Evolutionary conservation across 768 basidiomycete species (phyloP).

Genomic region (Cystoderma amianthinum): DNA sequence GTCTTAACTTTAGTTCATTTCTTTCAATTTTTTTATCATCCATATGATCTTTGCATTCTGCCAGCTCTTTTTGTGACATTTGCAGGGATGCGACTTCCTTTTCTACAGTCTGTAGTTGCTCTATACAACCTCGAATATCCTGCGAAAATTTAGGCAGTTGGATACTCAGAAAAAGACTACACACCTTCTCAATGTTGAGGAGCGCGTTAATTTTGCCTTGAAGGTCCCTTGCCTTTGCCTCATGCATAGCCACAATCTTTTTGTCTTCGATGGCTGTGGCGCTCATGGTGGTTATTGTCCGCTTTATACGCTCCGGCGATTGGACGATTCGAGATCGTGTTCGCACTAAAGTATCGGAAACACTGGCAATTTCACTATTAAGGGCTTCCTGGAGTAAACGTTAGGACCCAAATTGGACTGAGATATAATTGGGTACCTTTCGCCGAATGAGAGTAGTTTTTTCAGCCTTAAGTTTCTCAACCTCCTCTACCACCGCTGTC

Average conservation of each 20-base stretch:
- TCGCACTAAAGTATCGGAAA: constrained; percentile 55
- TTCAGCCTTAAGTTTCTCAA: constrained; percentile 68
- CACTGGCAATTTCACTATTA: constrained; percentile 49
- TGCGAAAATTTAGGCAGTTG: too few species aligned
- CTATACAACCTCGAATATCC: constrained; percentile 68
- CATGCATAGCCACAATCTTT: constrained; percentile 51
- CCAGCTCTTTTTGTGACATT: constrained; percentile 57
- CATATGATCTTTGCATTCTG: constrained; percentile 59
- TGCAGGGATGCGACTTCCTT: constrained; percentile 62
- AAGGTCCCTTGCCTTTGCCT: constrained; percentile 72
- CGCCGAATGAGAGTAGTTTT: constrained; percentile 56
- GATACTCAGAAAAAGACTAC: too few species aligned
- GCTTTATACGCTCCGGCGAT: constrained; percentile 85
- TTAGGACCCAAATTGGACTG: background rate
- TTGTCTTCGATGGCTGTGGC: constrained; percentile 65
- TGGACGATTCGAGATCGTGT: constrained; percentile 78
- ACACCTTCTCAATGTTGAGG: constrained; percentile 69
- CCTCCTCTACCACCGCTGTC: constrained; percentile 48
- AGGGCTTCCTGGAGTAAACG: constrained; percentile 43
- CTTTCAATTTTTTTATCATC: constrained; percentile 72
- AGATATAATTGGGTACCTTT: constrained; percentile 36
- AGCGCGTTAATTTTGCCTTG: constrained; percentile 68
- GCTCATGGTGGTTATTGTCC: constrained; percentile 75
- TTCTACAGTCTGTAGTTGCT: constrained; percentile 71
- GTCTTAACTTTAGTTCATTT: constrained; percentile 58